A percentile compares a stretch with the other conserved stretches of the same genome.
These are phyloP conservation scores for Dacryopinax primogenitus DNA, from an alignment of 768 basidiomycete genomes.

Conservation along the genomic window DNA sequence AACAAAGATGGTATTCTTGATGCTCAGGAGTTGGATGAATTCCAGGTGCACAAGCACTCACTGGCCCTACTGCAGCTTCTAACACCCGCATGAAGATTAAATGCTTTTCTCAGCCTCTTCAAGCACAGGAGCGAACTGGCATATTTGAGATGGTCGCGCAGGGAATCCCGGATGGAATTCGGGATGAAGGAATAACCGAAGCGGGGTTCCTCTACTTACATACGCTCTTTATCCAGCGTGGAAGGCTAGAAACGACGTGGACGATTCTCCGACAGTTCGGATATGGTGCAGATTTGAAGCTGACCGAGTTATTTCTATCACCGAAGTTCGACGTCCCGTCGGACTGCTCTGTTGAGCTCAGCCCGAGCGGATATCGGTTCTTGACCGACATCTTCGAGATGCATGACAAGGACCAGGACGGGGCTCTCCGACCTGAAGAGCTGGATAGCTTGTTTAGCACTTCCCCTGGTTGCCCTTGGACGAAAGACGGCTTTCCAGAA, in stretches of 20 bases:
- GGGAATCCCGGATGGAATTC: constrained; percentile 61
- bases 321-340: constrained; percentile 92
- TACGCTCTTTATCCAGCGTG: constrained; percentile 92
- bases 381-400: constrained; percentile 93
- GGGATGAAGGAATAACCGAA: constrained; percentile 67
- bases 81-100: constrained; percentile 49
- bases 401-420: constrained; percentile 97
- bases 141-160: constrained; percentile 83
- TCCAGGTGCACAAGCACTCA: constrained; percentile 50
- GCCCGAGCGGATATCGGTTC: constrained; percentile 89
- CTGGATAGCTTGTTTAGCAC: constrained; percentile 84
- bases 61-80: not conserved
- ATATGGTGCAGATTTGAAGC: constrained; percentile 83
- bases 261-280: constrained; percentile 89
- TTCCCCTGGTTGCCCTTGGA: constrained; percentile 95
- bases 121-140: constrained; percentile 88
- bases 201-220: constrained; percentile 88
- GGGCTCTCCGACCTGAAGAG: constrained; percentile 71
- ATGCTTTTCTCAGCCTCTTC: constrained; percentile 88
- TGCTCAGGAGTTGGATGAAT: constrained; percentile 84
- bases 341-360: constrained; percentile 91
- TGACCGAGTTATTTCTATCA: constrained; percentile 74
- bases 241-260: constrained; percentile 95
- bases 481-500: constrained; percentile 78
- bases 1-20: constrained; percentile 92